These are phyloP conservation scores for Claviceps capensis DNA, from an alignment of 2,329 filamentous ascomycete genomes.

Conservation along the genomic window DNA sequence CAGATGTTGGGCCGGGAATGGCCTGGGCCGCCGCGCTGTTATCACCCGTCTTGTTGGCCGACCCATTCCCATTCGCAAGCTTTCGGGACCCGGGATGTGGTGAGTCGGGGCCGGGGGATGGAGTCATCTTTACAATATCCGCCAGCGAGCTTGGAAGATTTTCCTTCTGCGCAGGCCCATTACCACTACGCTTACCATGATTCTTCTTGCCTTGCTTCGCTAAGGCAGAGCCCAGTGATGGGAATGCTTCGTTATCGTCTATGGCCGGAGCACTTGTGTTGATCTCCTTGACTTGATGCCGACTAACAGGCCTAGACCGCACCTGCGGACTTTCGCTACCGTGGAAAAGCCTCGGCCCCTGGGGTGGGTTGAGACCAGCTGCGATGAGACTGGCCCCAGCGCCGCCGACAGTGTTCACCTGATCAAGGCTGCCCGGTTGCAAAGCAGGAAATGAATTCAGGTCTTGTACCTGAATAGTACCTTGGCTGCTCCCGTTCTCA, in stretches of 20 bases:
- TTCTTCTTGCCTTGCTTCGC: conserved; percentile 77
- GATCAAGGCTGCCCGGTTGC: conserved; percentile 44
- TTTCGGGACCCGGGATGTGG: conserved; percentile 43
- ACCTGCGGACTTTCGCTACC: conserved; percentile 50
- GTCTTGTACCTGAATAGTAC: conserved; percentile 68
- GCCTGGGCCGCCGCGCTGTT: conserved; percentile 70
- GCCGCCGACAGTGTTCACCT: conserved; percentile 38
- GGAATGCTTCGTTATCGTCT: conserved; percentile 92
- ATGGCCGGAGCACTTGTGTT: conserved; percentile 61
- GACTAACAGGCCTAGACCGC: conserved; percentile 72
- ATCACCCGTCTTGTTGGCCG: conserved; percentile 39
- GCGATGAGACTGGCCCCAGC: conserved; percentile 34
- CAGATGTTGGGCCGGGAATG: conserved; percentile 78
- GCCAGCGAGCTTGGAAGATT: conserved; percentile 66
- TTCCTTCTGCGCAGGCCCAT: conserved; percentile 58
- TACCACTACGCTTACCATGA: conserved; percentile 78
- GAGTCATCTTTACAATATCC: conserved; percentile 90
- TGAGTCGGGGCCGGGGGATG: conserved; percentile 57
- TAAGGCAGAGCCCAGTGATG: conserved; percentile 65
- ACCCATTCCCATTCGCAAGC: conserved; percentile 1
- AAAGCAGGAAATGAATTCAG: conserved; percentile 75
- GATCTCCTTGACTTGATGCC: conserved; percentile 48
- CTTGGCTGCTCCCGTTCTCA: conserved; percentile 46
- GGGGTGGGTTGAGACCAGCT: conserved; percentile 49
- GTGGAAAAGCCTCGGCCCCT: conserved; percentile 53